Evolutionary conservation across 2,329 filamentous ascomycete species (phyloP), one percentile per base, ranked within the genome.

Genomic region (Aureobasidium sp.): DNA sequence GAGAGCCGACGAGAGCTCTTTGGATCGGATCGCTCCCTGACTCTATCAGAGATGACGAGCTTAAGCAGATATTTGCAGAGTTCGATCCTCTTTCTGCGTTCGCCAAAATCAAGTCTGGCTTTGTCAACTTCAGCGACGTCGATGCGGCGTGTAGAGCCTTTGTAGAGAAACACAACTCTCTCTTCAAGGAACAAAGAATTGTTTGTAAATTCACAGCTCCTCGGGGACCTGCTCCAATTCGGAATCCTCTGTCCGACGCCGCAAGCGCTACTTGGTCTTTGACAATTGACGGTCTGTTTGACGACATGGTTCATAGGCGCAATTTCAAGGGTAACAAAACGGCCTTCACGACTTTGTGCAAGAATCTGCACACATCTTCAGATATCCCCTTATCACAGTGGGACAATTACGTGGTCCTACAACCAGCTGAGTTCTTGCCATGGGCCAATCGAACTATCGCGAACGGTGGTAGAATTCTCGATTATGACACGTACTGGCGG

Each of bases 341-440:
- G n/a, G 50, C 60, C 11, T 64, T 64, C 36, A 50, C 36, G n/a
- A 64, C 25, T 9, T 27, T 55, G n/a, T 64, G 60, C 60, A 64
- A 48, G 50, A 47, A 38, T 6, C 20, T 64, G 7, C 60, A 47
- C 18, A 38, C 16, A 2, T 55, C 60, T 36, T 53, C 47, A 5
- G n/a, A 25, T 27, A 25, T 64, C 6, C n/a, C 60, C 13, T 15
- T 11, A 13, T 10, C 38, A 29, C 27, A 45, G 3, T 64, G 60
- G 60, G 60, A 64, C 29, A 38, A 36, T 15, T 64, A 54, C 55
- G 50, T 64, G 38, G 40, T 55, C 29, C 23, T 47, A 23, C 50
- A 64, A 2, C 9, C 48, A 31, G 40, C 48, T 10, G 23, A 25
- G 13, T 64, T 36, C 15, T 1, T 47, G 25, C 60, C 60, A 47